Percentiles rank a stretch among this genome's conserved stretches.
Conservation (phyloP, 2,329 filamentous ascomycete genomes). For the Trichoderma sp. region DNA sequence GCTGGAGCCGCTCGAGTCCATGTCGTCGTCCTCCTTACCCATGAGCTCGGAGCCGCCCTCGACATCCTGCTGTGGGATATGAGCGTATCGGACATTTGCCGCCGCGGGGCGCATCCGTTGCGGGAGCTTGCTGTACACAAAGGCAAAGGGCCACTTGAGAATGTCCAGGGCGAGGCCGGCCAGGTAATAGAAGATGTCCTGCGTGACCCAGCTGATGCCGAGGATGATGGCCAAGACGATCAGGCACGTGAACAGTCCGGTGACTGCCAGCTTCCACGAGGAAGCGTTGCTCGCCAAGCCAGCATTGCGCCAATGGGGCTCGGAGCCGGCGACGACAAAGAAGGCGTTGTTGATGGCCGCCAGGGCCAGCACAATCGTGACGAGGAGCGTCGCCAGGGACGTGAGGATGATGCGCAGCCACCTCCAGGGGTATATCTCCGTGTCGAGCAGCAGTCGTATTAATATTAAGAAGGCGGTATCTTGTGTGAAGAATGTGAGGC, state of each 20-base stretch:
- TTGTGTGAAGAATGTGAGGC: conserved; percentile 43
- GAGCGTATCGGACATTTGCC: conserved; percentile 29
- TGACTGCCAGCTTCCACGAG: conserved; percentile 37
- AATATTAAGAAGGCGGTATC: conserved; percentile 40
- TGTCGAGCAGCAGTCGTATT: conserved; percentile 39
- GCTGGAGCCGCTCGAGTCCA: conserved; percentile 13
- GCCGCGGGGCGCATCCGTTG: neutral
- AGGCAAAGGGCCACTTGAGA: conserved; percentile 33
- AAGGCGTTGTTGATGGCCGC: conserved; percentile 35
- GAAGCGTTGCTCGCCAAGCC: conserved; percentile 39
- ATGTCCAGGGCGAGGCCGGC: conserved; percentile 33
- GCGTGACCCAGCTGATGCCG: conserved; percentile 35
- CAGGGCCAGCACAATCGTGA: conserved; percentile 31
- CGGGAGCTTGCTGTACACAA: conserved; percentile 28
- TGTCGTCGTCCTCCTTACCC: conserved; percentile 28
- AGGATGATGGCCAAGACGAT: conserved; percentile 31
- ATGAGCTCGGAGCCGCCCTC: conserved; percentile 29
- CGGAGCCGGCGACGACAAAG: conserved; percentile 37
- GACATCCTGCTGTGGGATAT: conserved; percentile 37
- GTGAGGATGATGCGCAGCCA: conserved; percentile 31
- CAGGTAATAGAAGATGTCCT: conserved; percentile 33
- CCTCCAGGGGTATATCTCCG: conserved; percentile 30
- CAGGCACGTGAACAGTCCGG: conserved; percentile 36
- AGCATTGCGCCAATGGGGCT: conserved; percentile 42
- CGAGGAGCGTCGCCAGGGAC: conserved; percentile 32